Evolutionary conservation across 139 green algal species (phyloP), one percentile per base, ranked within the genome.

Genomic region (Chlorella sorokiniana): DNA sequence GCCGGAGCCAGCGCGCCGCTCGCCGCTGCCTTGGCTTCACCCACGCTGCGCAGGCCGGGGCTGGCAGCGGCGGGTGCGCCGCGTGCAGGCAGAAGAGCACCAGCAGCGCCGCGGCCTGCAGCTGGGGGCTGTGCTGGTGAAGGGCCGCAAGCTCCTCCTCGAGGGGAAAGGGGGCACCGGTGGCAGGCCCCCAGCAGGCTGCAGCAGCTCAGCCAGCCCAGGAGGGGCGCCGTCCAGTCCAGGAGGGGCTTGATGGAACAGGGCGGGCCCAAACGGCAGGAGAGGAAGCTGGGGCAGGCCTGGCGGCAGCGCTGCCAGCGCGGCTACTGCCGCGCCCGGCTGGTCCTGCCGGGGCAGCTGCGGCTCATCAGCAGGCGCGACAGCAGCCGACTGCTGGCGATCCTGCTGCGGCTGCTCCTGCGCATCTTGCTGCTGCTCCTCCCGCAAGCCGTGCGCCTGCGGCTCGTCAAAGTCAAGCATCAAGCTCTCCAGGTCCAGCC

Each of bases 51-150:
- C 37, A 42, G 56, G 37, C 54, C 56, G 0, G 73, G 54, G 29
- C 22, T 1, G 54, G 54, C 73, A 80, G 73, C 7, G 37, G 29
- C 16, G 83, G 83, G 22, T 87, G 83, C 7, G 83, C 83, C 8
- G 64, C 40, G 33, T 84, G 83, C 37, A 87, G 23, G 83, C 76
- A 81, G 59, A 79, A 84, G n/a, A 87, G 33, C 61, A 73, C 33
- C 42, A 80, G 80, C 62, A 85, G 41, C 4, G 81, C 81, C 2
- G 52, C 74, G 0, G 70, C 81, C n/a, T 44, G 63, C 20, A 83
- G 77, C 64, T 65, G 23, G 3, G 45, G 45, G 1, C 54, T 63
- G 62, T 82, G 62, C 62, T 73, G 25, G 42, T 31, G 29, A 41
- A 82, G 62, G 62, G 27, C 37, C 54, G 27, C 25, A 54, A 80